phyloP scores from a whole-genome alignment of 148 eudicot genomes.

The Suaeda aralocaspica region DNA sequence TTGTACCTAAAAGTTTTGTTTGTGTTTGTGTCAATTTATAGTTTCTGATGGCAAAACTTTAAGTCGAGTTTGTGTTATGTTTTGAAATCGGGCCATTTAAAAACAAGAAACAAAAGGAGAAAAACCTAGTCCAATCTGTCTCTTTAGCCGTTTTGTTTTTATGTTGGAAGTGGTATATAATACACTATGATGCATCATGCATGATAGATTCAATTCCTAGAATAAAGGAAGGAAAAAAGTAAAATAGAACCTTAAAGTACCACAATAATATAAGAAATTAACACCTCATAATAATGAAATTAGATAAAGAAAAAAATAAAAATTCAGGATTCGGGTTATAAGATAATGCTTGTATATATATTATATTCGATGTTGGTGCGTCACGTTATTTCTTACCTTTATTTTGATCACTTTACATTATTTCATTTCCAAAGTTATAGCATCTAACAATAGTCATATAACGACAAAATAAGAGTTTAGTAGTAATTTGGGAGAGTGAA shows the following conservation, averaged over 20 bases:
- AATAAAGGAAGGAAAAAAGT: not conserved
- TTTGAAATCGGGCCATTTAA: no score
- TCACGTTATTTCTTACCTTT: not conserved
- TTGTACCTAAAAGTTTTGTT: no score
- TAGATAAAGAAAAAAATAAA: not conserved
- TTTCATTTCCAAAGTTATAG: not conserved
- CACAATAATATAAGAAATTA: not conserved
- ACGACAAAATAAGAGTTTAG: constrained; percentile 12
- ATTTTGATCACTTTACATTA: not conserved
- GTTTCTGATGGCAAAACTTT: no score
- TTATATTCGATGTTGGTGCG: constrained; percentile 11
- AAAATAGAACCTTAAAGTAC: not conserved
- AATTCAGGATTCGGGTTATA: not conserved
- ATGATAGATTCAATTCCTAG: not conserved
- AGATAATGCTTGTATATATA: constrained; percentile 3
- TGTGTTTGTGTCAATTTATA: no score
- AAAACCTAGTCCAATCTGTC: no score
- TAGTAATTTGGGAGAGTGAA: not conserved
- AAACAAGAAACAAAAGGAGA: no score
- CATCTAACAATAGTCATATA: constrained; percentile 15
- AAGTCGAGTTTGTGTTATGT: no score
- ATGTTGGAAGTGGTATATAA: no score
- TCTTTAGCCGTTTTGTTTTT: no score
- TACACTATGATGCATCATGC: no score
- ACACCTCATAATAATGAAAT: not conserved